Evolutionary conservation across 768 basidiomycete species (phyloP).

Genomic region (Hericium erinaceus): DNA sequence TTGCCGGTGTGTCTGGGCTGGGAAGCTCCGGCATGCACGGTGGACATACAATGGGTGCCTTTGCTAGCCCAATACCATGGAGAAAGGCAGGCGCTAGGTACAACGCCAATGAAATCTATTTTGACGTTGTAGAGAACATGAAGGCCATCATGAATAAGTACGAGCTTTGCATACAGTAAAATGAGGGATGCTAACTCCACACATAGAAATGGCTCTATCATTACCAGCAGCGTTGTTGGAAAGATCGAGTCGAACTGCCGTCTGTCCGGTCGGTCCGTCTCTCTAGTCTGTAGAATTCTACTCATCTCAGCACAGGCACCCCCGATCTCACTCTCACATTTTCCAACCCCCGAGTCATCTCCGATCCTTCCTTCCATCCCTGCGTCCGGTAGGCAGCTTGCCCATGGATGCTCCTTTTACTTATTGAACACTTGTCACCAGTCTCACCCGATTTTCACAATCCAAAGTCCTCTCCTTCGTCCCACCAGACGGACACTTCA

Average conservation of each 20-base stretch:
- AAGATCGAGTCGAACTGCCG: constrained; percentile 68
- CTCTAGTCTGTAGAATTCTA: too few relatives aligned
- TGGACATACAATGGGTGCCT: constrained; percentile 31
- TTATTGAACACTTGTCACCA: constrained; percentile 21
- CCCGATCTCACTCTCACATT: constrained; percentile 80
- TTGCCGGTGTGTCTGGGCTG: constrained; percentile 40
- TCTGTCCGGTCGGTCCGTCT: constrained; percentile 49
- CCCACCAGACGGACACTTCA: constrained; percentile 87
- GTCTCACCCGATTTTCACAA: constrained; percentile 71
- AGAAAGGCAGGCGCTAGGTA: constrained; percentile 76
- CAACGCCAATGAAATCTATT: constrained; percentile 85
- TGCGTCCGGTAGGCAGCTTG: constrained; percentile 65
- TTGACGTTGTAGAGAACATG: constrained; percentile 81
- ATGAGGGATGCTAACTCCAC: too few relatives aligned
- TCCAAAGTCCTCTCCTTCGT: constrained; percentile 81
- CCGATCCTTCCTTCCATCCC: constrained; percentile 82
- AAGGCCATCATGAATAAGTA: constrained; percentile 74
- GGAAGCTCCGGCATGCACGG: constrained; percentile 22
- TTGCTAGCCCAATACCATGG: constrained; percentile 92
- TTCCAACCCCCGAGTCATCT: constrained; percentile 30
- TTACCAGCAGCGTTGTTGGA: constrained; percentile 65
- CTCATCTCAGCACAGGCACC: constrained; percentile 41
- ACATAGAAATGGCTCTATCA: constrained; percentile 53
- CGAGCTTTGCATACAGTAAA: constrained; percentile 10
- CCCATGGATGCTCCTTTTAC: background rate